These are phyloP conservation scores for Yamadazyma kitorensis DNA, from an alignment of 805 yeast species.

Conservation along the genomic window DNA sequence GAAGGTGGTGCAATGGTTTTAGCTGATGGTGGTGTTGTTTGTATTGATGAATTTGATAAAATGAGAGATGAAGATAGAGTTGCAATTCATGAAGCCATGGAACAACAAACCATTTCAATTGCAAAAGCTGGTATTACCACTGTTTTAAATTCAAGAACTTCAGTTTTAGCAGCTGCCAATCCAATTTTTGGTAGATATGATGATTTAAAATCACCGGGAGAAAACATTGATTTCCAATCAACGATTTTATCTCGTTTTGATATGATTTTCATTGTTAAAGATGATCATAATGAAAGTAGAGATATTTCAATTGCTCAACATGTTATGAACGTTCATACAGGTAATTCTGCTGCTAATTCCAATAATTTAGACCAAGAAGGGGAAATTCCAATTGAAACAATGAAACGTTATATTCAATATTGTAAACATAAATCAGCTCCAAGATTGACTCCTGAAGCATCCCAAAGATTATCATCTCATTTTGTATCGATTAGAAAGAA, in stretches of 20 bases:
- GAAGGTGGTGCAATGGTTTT: constrained; percentile 99
- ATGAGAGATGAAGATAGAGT: constrained; percentile 99
- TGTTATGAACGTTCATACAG: constrained; percentile 93
- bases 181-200: constrained; percentile 97
- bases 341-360: constrained; percentile 45
- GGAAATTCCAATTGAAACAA: constrained; percentile 83
- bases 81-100: constrained; percentile 99
- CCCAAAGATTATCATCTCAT: constrained; percentile 86
- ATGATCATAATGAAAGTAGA: constrained; percentile 82
- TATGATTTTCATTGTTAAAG: constrained; percentile 96
- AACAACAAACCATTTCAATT: constrained; percentile 97
- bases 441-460: constrained; percentile 80
- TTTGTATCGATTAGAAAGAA: constrained; percentile 87
- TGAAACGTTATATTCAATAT: constrained; percentile 90
- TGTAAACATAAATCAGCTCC: constrained; percentile 93
- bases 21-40: constrained; percentile 98
- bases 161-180: constrained; percentile 97
- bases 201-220: constrained; percentile 95
- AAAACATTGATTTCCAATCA: constrained; percentile 95
- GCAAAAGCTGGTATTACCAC: constrained; percentile 99
- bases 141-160: constrained; percentile 90
- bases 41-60: constrained; percentile 98
- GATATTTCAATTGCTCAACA: constrained; percentile 91
- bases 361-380: constrained; percentile 54
- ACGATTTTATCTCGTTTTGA: constrained; percentile 96